Evolutionary conservation across 2,329 filamentous ascomycete genomes (phyloP), one percentile per base, ranked within the genome.

Genomic region (Gnomoniopsis smithogilvyi): DNA sequence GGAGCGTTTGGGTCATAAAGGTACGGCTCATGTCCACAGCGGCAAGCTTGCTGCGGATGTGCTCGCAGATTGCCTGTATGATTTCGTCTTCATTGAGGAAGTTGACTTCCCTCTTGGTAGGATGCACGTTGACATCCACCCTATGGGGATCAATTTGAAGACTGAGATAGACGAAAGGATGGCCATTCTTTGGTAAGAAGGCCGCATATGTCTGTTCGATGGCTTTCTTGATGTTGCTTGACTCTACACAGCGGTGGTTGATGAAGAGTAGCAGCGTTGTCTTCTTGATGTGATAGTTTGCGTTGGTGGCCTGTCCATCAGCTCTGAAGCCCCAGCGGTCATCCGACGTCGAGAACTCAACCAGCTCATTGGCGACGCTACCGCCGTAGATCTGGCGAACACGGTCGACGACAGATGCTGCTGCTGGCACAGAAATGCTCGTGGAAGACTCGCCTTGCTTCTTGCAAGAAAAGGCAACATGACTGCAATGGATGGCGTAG

Each of bases 81-180:
- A 99, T 96, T 66, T 99, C 95, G 64, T 99, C 95, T 71, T 99
- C 95, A 62, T 98, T 96, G 22, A 99, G 80, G 67, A 99, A 98
- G 68, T 98, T 95, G 21, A 99, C 95, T 70, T 99, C 94, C 53
- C 92, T 83, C 73, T 99, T 99, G 0, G 95, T 99, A 0, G 95
- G 95, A 72, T 99, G 95, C 0, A 99, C 90, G 66, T 99, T 99
- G 69, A 99, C 96, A 72, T 99, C 95, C 3, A 99, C 92, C 55
- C 94, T 83, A 26, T 89, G 86, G 1, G 95, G 94, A 66, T 98
- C 93, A 59, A 99, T 96, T 61, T 96, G 90, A 2, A 99, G 81
- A 69, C 89, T 95, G 26, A 99, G 80, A 69, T 99, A 99, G 59
- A 94, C 80, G 70, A 98, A 99, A 0, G 95, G 95, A 69, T 96